phyloP scores from a whole-genome alignment of 2,329 filamentous ascomycete genomes.

The Botrytis elliptica region DNA sequence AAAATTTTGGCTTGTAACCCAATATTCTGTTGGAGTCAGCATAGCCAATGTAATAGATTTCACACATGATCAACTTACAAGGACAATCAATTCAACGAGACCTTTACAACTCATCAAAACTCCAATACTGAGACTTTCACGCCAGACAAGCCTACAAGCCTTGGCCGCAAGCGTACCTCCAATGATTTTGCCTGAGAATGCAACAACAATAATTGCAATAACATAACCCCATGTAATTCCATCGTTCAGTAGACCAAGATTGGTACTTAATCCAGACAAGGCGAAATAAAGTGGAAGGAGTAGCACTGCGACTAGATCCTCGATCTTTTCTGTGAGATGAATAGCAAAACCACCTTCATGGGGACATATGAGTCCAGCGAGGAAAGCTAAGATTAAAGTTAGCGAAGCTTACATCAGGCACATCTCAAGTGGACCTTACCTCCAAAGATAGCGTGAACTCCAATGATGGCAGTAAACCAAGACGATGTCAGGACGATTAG shows the following conservation, averaged over 20 bases:
- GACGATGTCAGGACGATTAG: constrained; percentile 75
- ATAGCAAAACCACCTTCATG: constrained; percentile 89
- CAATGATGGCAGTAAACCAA: constrained; percentile 88
- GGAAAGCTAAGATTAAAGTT: constrained; percentile 56
- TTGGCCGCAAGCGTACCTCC: constrained; percentile 79
- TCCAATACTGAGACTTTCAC: constrained; percentile 85
- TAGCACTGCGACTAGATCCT: constrained; percentile 81
- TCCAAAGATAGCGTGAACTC: constrained; percentile 92
- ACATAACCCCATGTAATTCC: constrained; percentile 90
- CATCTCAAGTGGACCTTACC: constrained; percentile 22
- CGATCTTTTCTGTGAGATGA: constrained; percentile 88
- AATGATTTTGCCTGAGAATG: constrained; percentile 80
- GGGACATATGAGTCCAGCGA: constrained; percentile 85
- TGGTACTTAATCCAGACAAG: constrained; percentile 82
- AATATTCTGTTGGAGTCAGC: constrained; percentile 57
- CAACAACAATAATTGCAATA: constrained; percentile 74
- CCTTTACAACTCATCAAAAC: constrained; percentile 96
- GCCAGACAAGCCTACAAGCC: constrained; percentile 77
- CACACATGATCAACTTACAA: constrained; percentile 56
- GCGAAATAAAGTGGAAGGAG: constrained; percentile 93
- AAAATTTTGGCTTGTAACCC: constrained; percentile 81
- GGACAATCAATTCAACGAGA: constrained; percentile 89
- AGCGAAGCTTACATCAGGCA: background rate
- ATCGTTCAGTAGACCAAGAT: constrained; percentile 78
- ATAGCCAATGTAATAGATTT: background rate